Base-by-base conservation (phyloP, 805 yeast genomes). In the Lachancea waltii region DNA sequence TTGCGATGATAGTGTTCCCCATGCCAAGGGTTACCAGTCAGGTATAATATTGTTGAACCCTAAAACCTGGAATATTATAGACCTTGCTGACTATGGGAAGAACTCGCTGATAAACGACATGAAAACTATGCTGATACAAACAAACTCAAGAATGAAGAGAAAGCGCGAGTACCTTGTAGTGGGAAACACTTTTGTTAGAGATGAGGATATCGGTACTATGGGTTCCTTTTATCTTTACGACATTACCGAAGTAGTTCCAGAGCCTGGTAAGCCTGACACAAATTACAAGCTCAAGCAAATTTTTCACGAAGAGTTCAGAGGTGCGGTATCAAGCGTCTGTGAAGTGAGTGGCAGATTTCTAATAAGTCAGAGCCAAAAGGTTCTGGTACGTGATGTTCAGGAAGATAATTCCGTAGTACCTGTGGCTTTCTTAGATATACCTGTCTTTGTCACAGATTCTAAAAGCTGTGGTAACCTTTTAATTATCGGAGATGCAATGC, bases 361-460 rank as follows among this genome's bases (percentile, higher is more conserved):
- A 29, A 78, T 80, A 3, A 76, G 87, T 3, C 97, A 90, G 59
- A 96, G 96, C 4, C 95, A 85, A 59, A 83, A 67, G 44, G 59
- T 75, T 3, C 62, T 90, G 48, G 79, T 89, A 2, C 70, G 97
- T 52, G 90, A 84, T 55, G 68, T 87, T 33, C 89, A 84, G 52
- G 94, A 84, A 50, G 92, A 85, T 57, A 83, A 85, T 38, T 73
- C 79, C 28, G 85, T 86, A 3, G 86, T 83, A 21, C 96, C 97
- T 0, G 96, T 92, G 4, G 97, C 97, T 1, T 92, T 92, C 52
- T 68, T 81, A 38, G 97, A 92, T 56, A 74, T 87, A n/a, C 76
- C 87, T 1, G 75, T 87, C 0, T 85, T 76, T 57, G 77, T 85
- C 2, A 69, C 82, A 5, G 95, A 85, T 47, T 72, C 85, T 11